phyloP scores from a whole-genome alignment of 495 filamentous ascomycete species.

The Copromyces sp. region DNA sequence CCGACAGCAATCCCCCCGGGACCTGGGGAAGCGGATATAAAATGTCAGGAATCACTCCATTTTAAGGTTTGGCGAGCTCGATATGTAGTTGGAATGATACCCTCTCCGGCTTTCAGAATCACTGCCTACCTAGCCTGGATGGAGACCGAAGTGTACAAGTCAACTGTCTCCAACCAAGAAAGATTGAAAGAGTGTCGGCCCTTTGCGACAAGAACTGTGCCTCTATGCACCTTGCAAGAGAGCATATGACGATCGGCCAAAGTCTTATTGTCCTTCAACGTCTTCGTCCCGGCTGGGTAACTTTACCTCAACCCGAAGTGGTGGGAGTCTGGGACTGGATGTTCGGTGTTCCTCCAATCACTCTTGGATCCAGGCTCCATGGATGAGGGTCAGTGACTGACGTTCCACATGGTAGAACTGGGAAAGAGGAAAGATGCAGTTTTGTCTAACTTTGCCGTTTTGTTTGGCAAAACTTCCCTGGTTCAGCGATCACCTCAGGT shows the following conservation, averaged over 20 bases:
- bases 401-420: not conserved
- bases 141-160: not conserved
- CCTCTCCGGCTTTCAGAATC: not conserved
- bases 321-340: not conserved
- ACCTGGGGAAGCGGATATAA: not conserved
- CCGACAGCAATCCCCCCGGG: not conserved
- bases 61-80: not conserved
- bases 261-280: not conserved
- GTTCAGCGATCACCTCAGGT: not conserved
- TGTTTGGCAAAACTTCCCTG: not conserved
- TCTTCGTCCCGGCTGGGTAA: not conserved
- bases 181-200: not conserved
- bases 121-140: not conserved
- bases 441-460: not conserved
- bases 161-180: not conserved
- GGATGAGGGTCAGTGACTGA: not conserved
- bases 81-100: not conserved
- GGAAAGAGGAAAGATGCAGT: not conserved
- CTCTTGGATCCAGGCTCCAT: not conserved
- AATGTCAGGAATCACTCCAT: not conserved
- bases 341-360: not conserved
- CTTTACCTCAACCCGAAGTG: not conserved
- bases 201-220: not conserved
- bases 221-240: not conserved
- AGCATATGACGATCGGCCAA: not conserved